Evolutionary conservation across 2,329 filamentous ascomycete species (phyloP).

Genomic region (Scedosporium dehoogii): DNA sequence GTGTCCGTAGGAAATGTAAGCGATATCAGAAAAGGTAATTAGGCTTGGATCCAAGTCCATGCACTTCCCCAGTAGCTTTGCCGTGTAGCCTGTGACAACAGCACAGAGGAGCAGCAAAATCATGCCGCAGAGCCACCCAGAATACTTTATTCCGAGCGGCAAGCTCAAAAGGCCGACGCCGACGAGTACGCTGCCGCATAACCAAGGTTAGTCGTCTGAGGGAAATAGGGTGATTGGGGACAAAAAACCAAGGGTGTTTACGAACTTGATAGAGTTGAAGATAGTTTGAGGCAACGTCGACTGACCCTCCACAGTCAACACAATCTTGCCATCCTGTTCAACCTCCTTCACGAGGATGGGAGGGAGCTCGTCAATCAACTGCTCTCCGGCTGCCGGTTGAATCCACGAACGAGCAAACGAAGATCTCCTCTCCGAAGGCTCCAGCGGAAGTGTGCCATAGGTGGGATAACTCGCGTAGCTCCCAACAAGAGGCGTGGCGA

Average conservation of each 20-base stretch:
- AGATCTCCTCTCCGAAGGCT: neutral
- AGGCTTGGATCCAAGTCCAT: constrained; percentile 76
- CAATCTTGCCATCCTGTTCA: constrained; percentile 76
- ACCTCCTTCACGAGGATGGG: constrained; percentile 82
- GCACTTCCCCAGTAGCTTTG: constrained; percentile 74
- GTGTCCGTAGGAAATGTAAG: constrained; percentile 80
- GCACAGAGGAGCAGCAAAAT: constrained; percentile 65
- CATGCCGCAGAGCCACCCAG: constrained; percentile 80
- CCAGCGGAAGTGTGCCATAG: constrained; percentile 41
- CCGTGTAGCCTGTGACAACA: constrained; percentile 73
- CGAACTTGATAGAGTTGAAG: constrained; percentile 83
- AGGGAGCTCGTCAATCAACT: constrained; percentile 48
- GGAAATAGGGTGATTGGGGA: neutral
- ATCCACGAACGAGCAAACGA: constrained; percentile 13
- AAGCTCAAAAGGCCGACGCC: constrained; percentile 83
- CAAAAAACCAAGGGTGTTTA: neutral
- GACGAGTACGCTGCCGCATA: constrained; percentile 54
- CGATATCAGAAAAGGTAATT: constrained; percentile 90
- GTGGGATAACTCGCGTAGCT: constrained; percentile 53
- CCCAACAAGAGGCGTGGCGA: constrained; percentile 60
- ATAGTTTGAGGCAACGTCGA: constrained; percentile 93
- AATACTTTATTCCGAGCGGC: constrained; percentile 77
- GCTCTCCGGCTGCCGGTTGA: constrained; percentile 17
- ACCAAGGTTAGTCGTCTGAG: constrained; percentile 9
- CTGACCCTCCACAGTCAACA: constrained; percentile 79